phyloP scores from a whole-genome alignment of 148 eudicot genomes.

The Dianthus caryophyllus region DNA sequence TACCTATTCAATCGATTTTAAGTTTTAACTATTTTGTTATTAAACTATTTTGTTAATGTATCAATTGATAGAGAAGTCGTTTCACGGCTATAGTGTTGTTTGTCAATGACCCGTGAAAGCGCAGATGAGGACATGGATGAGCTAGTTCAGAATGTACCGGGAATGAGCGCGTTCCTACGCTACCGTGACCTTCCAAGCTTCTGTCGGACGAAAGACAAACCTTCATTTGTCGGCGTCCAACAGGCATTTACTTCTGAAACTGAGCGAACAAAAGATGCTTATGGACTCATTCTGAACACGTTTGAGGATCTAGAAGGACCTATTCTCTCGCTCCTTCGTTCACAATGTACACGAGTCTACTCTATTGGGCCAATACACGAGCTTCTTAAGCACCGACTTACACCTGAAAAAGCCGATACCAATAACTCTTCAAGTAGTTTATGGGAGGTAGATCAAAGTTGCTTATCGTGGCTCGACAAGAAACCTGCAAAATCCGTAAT shows the following conservation, averaged over 20 bases:
- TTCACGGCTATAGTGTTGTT: background rate
- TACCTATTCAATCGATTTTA: too few species aligned
- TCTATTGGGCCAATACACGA: conserved; percentile 51
- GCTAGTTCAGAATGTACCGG: conserved; percentile 25
- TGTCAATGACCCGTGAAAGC: background rate
- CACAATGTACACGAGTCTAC: conserved; percentile 24
- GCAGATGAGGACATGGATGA: conserved; percentile 29
- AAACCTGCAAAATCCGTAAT: conserved; percentile 42
- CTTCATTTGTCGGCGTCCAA: conserved; percentile 2
- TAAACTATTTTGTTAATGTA: background rate
- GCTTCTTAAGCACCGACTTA: conserved; percentile 25
- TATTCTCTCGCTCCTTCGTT: conserved; percentile 26
- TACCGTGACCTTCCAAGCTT: conserved; percentile 40
- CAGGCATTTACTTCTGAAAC: background rate
- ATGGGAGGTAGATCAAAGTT: conserved; percentile 40
- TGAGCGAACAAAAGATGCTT: background rate
- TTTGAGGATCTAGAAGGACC: conserved; percentile 46
- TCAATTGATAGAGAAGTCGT: background rate
- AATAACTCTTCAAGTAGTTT: conserved; percentile 17
- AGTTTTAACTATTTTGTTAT: too few species aligned
- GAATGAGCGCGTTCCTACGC: conserved; percentile 33
- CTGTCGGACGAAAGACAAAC: conserved; percentile 17
- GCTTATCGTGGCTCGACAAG: conserved; percentile 43
- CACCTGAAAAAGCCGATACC: background rate
- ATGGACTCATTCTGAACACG: conserved; percentile 36